These are phyloP conservation scores for Plasmodium coatneyi DNA, from an alignment of 169 alveolate genomes.

Conservation along the genomic window DNA sequence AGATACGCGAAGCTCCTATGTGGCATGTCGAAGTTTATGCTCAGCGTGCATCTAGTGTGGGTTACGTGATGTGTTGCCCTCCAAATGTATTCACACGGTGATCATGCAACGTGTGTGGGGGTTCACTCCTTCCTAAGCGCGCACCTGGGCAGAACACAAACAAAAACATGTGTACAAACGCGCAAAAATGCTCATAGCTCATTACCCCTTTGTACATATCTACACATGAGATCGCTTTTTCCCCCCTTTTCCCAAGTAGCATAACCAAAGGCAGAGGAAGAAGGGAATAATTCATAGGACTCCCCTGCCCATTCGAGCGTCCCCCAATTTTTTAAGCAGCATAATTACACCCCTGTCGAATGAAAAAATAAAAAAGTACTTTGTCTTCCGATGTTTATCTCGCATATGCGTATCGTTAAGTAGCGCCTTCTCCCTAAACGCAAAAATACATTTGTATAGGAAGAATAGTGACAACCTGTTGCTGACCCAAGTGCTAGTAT, in stretches of 20 bases:
- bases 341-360: slow-evolving; percentile 40
- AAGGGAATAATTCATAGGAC: not conserved
- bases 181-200: not conserved
- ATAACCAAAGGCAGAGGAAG: not conserved
- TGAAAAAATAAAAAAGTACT: slow-evolving; percentile 17
- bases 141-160: not conserved
- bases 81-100: not conserved
- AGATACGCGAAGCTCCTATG: not conserved
- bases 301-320: not conserved
- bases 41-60: not conserved
- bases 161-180: not conserved
- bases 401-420: slow-evolving; percentile 72
- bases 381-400: slow-evolving; percentile 32
- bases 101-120: not conserved
- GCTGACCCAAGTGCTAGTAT: slow-evolving; percentile 24
- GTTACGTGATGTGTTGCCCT: not conserved
- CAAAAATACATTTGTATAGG: slow-evolving; percentile 25
- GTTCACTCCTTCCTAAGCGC: not conserved
- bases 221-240: not conserved
- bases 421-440: slow-evolving; percentile 58
- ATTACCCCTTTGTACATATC: not conserved
- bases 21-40: not conserved
- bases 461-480: slow-evolving; percentile 20
- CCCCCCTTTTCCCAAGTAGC: not conserved
- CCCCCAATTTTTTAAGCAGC: slow-evolving; percentile 33